Conservation (phyloP, 2,329 filamentous ascomycete species). For the Tolypocladium paradoxum region DNA sequence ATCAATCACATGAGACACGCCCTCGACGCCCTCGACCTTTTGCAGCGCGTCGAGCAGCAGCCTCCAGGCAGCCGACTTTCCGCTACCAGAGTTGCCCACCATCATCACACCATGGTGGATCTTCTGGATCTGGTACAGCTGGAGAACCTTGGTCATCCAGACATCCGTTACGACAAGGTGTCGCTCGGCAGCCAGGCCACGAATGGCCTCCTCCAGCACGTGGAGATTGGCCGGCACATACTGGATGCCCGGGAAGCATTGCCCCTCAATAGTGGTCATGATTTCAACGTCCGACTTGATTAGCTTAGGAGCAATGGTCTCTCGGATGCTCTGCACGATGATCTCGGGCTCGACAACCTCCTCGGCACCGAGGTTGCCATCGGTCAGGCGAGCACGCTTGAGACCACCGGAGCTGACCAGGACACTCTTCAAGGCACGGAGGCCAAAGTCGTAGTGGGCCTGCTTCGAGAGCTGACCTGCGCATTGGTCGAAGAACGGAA, state of each 20-base stretch:
- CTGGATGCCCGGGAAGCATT: slow-evolving; percentile 84
- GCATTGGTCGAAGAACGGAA: slow-evolving; percentile 97
- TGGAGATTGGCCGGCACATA: slow-evolving; percentile 85
- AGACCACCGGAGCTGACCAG: slow-evolving; percentile 94
- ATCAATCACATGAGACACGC: slow-evolving; percentile 94
- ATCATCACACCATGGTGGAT: slow-evolving; percentile 99
- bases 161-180: slow-evolving; percentile 83
- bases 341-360: slow-evolving; percentile 88
- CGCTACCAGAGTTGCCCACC: slow-evolving; percentile 95
- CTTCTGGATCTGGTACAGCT: slow-evolving; percentile 94
- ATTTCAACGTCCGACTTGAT: slow-evolving; percentile 85
- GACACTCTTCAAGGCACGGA: slow-evolving; percentile 96
- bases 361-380: slow-evolving; percentile 50
- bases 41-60: slow-evolving; percentile 85
- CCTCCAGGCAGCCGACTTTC: slow-evolving; percentile 93
- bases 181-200: slow-evolving; percentile 69
- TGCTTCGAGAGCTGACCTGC: slow-evolving; percentile 77
- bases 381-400: slow-evolving; percentile 68
- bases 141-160: slow-evolving; percentile 96
- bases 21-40: slow-evolving; percentile 81
- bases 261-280: slow-evolving; percentile 72
- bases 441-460: slow-evolving; percentile 96
- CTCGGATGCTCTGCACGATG: slow-evolving; percentile 93
- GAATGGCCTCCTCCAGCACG: slow-evolving; percentile 70
- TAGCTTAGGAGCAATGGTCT: slow-evolving; percentile 96